Conservation (phyloP, 1,284 basidiomycete species). For the Salmacisia buchloeana region DNA sequence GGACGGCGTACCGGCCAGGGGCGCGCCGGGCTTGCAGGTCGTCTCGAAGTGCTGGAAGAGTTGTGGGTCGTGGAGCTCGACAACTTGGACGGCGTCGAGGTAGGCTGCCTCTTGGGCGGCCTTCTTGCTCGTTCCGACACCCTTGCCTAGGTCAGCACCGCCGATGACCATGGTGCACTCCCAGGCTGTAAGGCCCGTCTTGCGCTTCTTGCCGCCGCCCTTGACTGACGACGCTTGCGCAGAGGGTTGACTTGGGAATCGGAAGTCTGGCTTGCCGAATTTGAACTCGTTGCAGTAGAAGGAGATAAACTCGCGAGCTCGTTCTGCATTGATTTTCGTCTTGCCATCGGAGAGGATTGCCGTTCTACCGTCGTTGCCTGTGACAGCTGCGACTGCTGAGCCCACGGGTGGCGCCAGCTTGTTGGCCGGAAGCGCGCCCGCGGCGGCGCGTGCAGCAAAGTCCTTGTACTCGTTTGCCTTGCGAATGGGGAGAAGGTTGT, state of each 20-base stretch:
- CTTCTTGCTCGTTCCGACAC: slow-evolving; percentile 69
- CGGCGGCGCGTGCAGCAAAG: slow-evolving; percentile 19
- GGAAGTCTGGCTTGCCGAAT: slow-evolving; percentile 74
- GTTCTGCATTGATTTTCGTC: slow-evolving; percentile 64
- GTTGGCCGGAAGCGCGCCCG: slow-evolving; percentile 52
- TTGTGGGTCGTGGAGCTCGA: slow-evolving; percentile 72
- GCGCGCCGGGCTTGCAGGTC: slow-evolving; percentile 41
- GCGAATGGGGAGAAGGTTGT: slow-evolving; percentile 23
- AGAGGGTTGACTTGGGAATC: slow-evolving; percentile 6
- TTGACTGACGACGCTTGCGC: background rate
- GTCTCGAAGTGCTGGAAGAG: slow-evolving; percentile 69
- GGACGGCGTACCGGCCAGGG: slow-evolving; percentile 62
- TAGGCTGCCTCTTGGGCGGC: slow-evolving; percentile 68
- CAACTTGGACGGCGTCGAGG: slow-evolving; percentile 78
- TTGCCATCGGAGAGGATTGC: slow-evolving; percentile 64
- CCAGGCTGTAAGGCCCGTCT: slow-evolving; percentile 57
- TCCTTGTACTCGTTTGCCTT: slow-evolving; percentile 24
- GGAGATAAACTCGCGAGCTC: slow-evolving; percentile 85
- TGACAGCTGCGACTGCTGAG: too few relatives aligned
- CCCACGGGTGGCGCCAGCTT: slow-evolving; percentile 12
- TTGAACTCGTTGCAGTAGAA: slow-evolving; percentile 81
- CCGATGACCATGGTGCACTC: slow-evolving; percentile 76
- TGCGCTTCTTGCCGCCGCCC: slow-evolving; percentile 52
- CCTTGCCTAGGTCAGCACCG: slow-evolving; percentile 73
- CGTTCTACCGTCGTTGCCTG: too few relatives aligned